Conservation (phyloP, 306 rosid genomes). For the Lathyrus aphaca region DNA sequence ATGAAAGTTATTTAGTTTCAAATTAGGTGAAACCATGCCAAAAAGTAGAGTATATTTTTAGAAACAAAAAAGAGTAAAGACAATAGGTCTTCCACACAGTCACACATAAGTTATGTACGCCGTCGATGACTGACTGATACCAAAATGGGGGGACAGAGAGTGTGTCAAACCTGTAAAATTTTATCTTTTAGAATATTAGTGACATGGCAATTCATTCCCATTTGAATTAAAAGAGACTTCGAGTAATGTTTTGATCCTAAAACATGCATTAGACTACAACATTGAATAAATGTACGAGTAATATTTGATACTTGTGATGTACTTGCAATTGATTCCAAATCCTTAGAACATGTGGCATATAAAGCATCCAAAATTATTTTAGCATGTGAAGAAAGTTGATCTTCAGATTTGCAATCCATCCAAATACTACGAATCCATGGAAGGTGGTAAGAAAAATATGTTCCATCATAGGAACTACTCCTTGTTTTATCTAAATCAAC, state of each 20-base stretch:
- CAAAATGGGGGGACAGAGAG: no score
- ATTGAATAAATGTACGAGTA: background rate
- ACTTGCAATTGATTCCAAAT: constrained; percentile 8
- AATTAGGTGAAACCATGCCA: no score
- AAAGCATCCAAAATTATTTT: constrained; percentile 9
- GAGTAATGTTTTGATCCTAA: background rate
- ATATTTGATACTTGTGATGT: constrained; percentile 14
- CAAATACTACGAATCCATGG: constrained; percentile 10
- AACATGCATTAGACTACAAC: background rate
- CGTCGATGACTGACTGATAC: no score
- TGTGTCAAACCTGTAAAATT: constrained; percentile 26
- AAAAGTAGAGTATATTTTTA: no score
- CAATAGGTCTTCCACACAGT: no score
- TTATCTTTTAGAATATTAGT: background rate
- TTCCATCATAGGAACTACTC: background rate
- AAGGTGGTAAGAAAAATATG: constrained; percentile 2
- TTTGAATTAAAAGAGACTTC: constrained; percentile 22
- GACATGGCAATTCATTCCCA: constrained; percentile 19
- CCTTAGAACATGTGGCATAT: background rate
- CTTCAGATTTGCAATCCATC: background rate
- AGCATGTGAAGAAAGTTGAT: background rate
- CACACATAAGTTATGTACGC: no score
- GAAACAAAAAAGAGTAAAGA: no score
- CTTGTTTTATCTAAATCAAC: background rate
- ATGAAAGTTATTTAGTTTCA: no score